Base-by-base conservation (phyloP, 192 early-diverging fungal species). In the Coemansia sp. region DNA sequence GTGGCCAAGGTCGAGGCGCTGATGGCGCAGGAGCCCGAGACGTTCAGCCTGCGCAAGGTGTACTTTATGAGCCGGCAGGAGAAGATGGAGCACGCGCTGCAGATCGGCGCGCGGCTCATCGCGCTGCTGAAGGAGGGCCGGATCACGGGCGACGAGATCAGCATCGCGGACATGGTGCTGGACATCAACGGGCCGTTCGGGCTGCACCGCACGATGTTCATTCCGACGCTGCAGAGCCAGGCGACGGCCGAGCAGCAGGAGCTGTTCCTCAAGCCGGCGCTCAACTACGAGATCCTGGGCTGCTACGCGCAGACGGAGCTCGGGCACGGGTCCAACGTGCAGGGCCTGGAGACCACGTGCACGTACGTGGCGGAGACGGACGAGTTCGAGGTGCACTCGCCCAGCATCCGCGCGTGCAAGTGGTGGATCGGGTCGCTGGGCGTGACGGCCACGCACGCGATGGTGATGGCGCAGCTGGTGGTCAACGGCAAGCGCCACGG, bases 341-440 rank as follows among this genome's bases (percentile, higher is more conserved):
- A 93, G 85, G 94, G 92, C 3, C 84, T 96, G 25, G 94, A 96
- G 84, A 96, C 94, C 31, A 93, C 91, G 0, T 92, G 93, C 56
- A 94, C 92, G 1, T 94, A 87, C 59, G 83, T 92, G 41, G 87
- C 89, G 4, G 91, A 90, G 72, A 94, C 92, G 4, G 85, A 94
- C 67, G 91, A 96, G 83, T 96, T 94, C 59, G 94, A 92, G 63
- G 80, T 96, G 49, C 90, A 96, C 68, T 86, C 88, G 32, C 94
- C 94, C 25, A 85, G 75, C 59, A 72, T 94, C 45, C 90, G 92
- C 38, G 84, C 93, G 0, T 75, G 86, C 76, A 96, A 96, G 76
- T 96, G 93, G 92, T 96, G 94, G 94, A 86, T 89, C 38, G 94
- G 93, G 45, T 90, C 90, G 25, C 82, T 96, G 24, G 93, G 93